These are phyloP conservation scores for Atkinsonella texensis DNA, from an alignment of 2,329 filamentous ascomycete species.

Conservation along the genomic window DNA sequence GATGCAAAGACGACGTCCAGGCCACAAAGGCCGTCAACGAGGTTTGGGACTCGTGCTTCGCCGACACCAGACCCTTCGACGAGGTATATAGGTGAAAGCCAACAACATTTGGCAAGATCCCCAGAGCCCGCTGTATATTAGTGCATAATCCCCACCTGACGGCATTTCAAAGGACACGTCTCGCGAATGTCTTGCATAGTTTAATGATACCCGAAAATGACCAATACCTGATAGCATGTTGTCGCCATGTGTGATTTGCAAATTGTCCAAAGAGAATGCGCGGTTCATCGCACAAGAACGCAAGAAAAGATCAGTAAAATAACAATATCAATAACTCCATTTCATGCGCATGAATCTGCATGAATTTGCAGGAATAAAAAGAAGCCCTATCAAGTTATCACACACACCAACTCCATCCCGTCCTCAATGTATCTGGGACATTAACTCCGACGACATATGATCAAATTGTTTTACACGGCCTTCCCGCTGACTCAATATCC, in stretches of 20 bases:
- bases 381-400: constrained; percentile 1
- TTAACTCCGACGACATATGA: constrained; percentile 2
- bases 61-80: constrained; percentile 89
- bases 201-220: constrained; percentile 1
- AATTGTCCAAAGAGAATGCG: background rate
- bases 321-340: constrained; percentile 14
- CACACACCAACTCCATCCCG: constrained; percentile 7
- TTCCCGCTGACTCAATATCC: constrained; percentile 10
- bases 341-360: constrained; percentile 17
- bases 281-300: background rate
- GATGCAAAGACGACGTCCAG: constrained; percentile 75
- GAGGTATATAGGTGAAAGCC: constrained; percentile 69
- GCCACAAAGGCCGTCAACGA: constrained; percentile 84
- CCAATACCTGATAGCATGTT: background rate
- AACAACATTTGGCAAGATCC: background rate
- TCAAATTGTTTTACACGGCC: constrained; percentile 10
- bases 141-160: constrained; percentile 1
- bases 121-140: constrained; percentile 3
- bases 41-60: constrained; percentile 97
- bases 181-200: background rate
- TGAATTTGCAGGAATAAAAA: constrained; percentile 7
- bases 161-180: background rate
- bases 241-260: background rate
- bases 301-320: constrained; percentile 2
- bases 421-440: constrained; percentile 4